Evolutionary conservation across 768 basidiomycete genomes (phyloP).

Genomic region (Hericium rajendrae): DNA sequence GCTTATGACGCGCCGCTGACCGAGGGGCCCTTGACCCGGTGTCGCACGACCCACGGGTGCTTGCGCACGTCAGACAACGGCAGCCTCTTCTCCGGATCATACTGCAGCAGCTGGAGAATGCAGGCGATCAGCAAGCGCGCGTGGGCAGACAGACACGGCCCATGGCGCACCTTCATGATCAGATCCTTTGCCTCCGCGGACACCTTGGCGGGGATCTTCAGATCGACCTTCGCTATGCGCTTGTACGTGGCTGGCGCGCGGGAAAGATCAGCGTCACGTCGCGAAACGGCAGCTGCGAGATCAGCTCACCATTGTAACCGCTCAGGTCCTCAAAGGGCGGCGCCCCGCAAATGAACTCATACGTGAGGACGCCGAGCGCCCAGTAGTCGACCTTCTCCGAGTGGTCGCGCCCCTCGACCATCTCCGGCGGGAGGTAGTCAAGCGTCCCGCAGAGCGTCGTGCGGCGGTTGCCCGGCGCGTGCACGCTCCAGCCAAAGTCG

Average conservation of each 20-base stretch:
- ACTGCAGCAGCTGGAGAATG: slow-evolving; percentile 61
- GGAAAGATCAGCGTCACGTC: slow-evolving; percentile 8
- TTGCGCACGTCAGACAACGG: slow-evolving; percentile 32
- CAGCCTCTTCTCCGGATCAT: slow-evolving; percentile 31
- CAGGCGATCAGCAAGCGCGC: slow-evolving; percentile 5
- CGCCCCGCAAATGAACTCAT: slow-evolving; percentile 84
- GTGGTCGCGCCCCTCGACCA: slow-evolving; percentile 91
- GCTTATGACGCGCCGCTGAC: not conserved
- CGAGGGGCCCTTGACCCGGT: slow-evolving; percentile 13
- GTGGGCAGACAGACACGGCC: not conserved
- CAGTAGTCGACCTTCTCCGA: slow-evolving; percentile 89
- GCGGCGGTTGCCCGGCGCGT: slow-evolving; percentile 84
- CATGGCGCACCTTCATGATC: slow-evolving; percentile 29
- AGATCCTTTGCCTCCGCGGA: slow-evolving; percentile 36
- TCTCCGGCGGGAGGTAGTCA: slow-evolving; percentile 96
- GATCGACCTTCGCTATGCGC: slow-evolving; percentile 82
- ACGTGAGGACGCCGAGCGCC: slow-evolving; percentile 94
- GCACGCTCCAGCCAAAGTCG: slow-evolving; percentile 98
- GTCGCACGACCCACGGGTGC: slow-evolving; percentile 33
- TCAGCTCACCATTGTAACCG: slow-evolving; percentile 59
- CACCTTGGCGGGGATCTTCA: slow-evolving; percentile 34
- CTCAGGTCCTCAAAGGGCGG: slow-evolving; percentile 81
- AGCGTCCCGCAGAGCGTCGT: slow-evolving; percentile 92
- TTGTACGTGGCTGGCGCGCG: slow-evolving; percentile 69
- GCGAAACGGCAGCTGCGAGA: slow-evolving; percentile 1